A percentile compares a stretch with the other conserved stretches of the same genome.
phyloP scores from a whole-genome alignment of 108 stramenopile genomes.

The Nannochloropsis granulata region DNA sequence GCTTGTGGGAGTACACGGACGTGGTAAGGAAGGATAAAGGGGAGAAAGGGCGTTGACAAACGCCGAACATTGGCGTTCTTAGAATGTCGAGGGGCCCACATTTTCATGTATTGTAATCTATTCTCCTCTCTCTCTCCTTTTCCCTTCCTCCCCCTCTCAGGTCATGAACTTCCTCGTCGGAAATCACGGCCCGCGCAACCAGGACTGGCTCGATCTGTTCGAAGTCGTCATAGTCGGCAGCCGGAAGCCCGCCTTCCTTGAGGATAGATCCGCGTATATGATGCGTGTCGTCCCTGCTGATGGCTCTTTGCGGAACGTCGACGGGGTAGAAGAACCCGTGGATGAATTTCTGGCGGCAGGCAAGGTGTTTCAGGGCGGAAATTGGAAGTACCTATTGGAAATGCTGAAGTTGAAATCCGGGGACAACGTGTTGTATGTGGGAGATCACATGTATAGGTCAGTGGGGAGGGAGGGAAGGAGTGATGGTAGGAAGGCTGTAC shows the following conservation, averaged over 20 bases:
- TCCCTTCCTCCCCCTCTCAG: background rate
- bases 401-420: conserved; percentile 71
- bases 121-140: too few species aligned
- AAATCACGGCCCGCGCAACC: conserved; percentile 41
- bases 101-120: too few species aligned
- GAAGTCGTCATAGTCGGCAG: conserved; percentile 77
- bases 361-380: conserved; percentile 83
- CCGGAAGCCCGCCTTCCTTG: conserved; percentile 40
- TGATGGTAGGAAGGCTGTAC: background rate
- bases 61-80: too few species aligned
- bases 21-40: conserved; percentile 38
- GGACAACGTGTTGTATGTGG: conserved; percentile 85
- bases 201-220: conserved; percentile 84
- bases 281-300: conserved; percentile 57
- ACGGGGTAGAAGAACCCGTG: conserved; percentile 59
- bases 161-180: conserved; percentile 70
- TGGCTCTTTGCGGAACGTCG: conserved; percentile 64
- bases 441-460: conserved; percentile 87
- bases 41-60: background rate
- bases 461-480: conserved; percentile 46
- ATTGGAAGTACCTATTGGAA: conserved; percentile 68
- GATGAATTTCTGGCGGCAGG: conserved; percentile 60
- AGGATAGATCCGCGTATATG: conserved; percentile 59
- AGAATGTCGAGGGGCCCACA: too few species aligned
- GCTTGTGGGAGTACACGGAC: conserved; percentile 83